Conservation (phyloP, 2,329 filamentous ascomycete genomes). For the Fusarium albidum region DNA sequence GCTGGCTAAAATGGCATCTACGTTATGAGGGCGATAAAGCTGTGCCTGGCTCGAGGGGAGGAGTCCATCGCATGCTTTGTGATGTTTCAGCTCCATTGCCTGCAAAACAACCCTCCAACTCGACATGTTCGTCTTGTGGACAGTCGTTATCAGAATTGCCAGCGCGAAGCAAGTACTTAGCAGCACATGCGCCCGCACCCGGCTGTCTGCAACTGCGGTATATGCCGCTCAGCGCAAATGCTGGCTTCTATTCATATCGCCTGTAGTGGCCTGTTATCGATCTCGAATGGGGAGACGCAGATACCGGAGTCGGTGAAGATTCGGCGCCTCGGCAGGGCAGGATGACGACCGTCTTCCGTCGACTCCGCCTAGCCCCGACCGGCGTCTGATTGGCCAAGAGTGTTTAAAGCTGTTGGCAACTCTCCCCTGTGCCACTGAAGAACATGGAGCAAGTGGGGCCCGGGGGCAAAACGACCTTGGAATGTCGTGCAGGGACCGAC, state of each 20-base stretch:
- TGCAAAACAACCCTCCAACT: background rate
- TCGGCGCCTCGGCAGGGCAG: constrained; percentile 36
- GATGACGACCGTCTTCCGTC: constrained; percentile 13
- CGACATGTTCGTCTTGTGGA: background rate
- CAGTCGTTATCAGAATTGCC: background rate
- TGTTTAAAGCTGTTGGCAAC: constrained; percentile 28
- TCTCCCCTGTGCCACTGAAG: constrained; percentile 23
- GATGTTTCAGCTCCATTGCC: constrained; percentile 26
- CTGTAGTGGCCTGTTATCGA: constrained; percentile 22
- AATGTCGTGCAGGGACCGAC: constrained; percentile 40
- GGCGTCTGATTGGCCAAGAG: constrained; percentile 28
- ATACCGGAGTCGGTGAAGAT: constrained; percentile 29
- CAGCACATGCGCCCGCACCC: background rate
- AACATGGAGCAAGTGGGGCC: constrained; percentile 37
- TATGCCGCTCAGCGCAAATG: constrained; percentile 2
- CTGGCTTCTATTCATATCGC: constrained; percentile 13
- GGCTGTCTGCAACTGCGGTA: background rate
- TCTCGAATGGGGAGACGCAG: constrained; percentile 20
- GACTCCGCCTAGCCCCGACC: constrained; percentile 4
- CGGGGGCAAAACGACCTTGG: constrained; percentile 25
- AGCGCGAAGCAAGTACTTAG: background rate
- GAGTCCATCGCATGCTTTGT: constrained; percentile 14
- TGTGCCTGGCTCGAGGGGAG: constrained; percentile 27
- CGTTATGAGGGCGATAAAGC: constrained; percentile 19
- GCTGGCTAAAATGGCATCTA: constrained; percentile 1